Evolutionary conservation across 2,329 filamentous ascomycete species (phyloP).

Genomic region (Macrophomina pseudophaseolina): DNA sequence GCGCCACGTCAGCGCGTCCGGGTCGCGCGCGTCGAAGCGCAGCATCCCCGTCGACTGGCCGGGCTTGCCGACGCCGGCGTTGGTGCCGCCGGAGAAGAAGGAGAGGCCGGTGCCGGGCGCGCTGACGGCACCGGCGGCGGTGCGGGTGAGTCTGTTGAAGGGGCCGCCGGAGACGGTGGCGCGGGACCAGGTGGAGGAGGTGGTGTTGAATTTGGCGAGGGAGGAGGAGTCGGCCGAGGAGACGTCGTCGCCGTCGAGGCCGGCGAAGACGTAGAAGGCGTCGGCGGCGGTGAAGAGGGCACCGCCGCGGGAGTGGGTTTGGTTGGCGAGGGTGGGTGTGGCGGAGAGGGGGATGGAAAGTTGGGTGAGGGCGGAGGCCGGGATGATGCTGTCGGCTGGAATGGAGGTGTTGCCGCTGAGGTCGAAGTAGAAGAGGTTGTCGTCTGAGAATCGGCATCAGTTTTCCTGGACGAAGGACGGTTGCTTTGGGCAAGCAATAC

Average conservation of each 20-base stretch:
- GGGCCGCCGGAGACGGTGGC: slow-evolving; percentile 4
- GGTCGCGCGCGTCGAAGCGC: slow-evolving; percentile 12
- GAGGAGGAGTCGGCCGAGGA: neutral
- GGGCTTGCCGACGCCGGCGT: neutral
- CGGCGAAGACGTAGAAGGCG: slow-evolving; percentile 14
- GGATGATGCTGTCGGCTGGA: slow-evolving; percentile 10
- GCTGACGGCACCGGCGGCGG: slow-evolving; percentile 4
- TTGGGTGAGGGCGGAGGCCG: neutral
- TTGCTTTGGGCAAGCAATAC: neutral
- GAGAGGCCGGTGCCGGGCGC: slow-evolving; percentile 5
- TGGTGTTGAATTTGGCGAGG: slow-evolving; percentile 4
- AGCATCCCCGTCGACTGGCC: slow-evolving; percentile 10
- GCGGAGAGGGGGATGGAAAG: slow-evolving; percentile 3
- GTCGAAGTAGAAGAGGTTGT: slow-evolving; percentile 9
- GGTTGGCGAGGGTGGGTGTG: neutral
- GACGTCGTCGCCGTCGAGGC: neutral
- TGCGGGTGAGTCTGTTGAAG: slow-evolving; percentile 15
- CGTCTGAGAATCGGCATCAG: neutral
- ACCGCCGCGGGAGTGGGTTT: slow-evolving; percentile 2
- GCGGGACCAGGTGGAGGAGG: slow-evolving; percentile 6
- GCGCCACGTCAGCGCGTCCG: slow-evolving; percentile 9
- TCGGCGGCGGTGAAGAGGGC: slow-evolving; percentile 6
- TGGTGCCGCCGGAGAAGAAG: slow-evolving; percentile 13
- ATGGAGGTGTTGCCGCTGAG: neutral
- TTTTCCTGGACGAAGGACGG: too few species aligned